Evolutionary conservation across 2,329 filamentous ascomycete species (phyloP).

Genomic region (Sporothrix protearum): DNA sequence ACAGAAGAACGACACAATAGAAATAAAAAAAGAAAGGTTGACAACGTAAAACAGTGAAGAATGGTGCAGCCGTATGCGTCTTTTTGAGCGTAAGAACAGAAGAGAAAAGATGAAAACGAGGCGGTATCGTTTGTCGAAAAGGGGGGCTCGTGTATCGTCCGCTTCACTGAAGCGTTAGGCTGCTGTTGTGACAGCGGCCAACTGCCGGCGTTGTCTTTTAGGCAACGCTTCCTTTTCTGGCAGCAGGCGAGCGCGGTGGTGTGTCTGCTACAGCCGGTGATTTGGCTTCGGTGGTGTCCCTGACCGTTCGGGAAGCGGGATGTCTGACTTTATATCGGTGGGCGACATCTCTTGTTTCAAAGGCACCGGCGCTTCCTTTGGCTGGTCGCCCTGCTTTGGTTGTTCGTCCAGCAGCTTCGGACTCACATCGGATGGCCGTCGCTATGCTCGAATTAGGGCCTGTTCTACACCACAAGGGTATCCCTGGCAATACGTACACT

Average conservation of each 20-base stretch:
- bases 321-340: neutral
- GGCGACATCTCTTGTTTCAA: neutral
- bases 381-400: neutral
- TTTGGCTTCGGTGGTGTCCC: neutral
- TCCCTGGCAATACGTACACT: neutral
- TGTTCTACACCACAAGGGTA: neutral
- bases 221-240: constrained; percentile 7
- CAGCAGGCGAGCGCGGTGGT: constrained; percentile 1
- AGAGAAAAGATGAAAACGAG: neutral
- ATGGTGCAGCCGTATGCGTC: neutral
- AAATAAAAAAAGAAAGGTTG: neutral
- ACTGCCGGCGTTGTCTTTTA: neutral
- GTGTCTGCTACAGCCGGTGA: neutral
- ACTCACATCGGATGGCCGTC: neutral
- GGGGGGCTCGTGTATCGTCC: neutral
- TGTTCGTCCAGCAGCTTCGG: neutral
- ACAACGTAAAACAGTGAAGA: neutral
- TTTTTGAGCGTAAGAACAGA: neutral
- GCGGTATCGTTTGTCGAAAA: neutral
- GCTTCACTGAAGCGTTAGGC: neutral
- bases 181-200: neutral
- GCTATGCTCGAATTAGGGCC: neutral
- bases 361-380: neutral
- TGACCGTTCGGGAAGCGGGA: neutral
- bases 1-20: neutral